Conservation (phyloP, 1,284 basidiomycete genomes). For the Moesziomyces antarcticus region DNA sequence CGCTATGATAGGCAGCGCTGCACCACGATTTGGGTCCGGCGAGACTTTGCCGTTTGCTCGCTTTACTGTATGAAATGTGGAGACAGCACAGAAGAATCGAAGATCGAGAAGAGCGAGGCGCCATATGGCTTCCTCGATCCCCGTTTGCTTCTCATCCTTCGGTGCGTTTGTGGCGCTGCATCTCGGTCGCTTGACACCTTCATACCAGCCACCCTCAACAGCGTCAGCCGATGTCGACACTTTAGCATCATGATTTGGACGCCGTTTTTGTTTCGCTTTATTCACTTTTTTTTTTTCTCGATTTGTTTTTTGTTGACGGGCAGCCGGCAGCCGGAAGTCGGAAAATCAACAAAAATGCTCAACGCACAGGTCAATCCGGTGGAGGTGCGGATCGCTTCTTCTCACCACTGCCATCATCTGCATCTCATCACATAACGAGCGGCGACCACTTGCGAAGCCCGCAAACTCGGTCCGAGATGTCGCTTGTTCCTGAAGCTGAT, state of each 20-base stretch:
- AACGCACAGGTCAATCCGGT: background rate
- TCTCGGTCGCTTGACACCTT: background rate
- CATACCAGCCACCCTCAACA: constrained; percentile 1
- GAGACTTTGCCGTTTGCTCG: too few relatives aligned
- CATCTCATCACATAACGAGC: background rate
- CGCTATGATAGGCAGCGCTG: too few relatives aligned
- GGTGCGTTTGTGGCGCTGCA: too few relatives aligned
- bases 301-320: background rate
- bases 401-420: constrained; percentile 1
- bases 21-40: too few relatives aligned
- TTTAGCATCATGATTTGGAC: too few relatives aligned
- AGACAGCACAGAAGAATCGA: too few relatives aligned
- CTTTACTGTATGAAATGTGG: too few relatives aligned
- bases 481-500: background rate
- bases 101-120: too few relatives aligned
- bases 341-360: background rate
- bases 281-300: background rate
- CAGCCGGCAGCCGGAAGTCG: background rate
- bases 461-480: background rate
- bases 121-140: too few relatives aligned
- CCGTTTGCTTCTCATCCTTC: too few relatives aligned
- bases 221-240: background rate
- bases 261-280: background rate
- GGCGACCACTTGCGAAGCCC: background rate
- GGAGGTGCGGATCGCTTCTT: constrained; percentile 1